Percentiles rank a stretch among this genome's conserved stretches.
Conservation (phyloP, 495 filamentous ascomycete genomes). For the Penicillium flavigenum region DNA sequence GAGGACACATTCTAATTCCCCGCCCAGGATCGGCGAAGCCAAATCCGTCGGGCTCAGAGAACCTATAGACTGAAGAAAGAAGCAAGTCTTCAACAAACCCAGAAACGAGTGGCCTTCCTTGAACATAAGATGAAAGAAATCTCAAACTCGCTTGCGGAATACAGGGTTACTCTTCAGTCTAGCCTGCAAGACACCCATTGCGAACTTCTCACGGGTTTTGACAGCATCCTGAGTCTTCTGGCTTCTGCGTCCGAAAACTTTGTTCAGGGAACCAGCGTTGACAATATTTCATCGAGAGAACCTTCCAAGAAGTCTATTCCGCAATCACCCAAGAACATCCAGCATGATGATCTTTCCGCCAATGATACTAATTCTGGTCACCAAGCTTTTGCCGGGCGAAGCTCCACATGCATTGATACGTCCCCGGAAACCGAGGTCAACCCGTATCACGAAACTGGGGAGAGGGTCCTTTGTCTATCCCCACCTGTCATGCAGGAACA, state of each 20-base stretch:
- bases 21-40: constrained; percentile 59
- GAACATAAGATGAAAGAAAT: constrained; percentile 27
- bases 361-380: neutral
- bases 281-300: neutral
- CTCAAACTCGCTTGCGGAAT: neutral
- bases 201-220: neutral
- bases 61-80: constrained; percentile 85
- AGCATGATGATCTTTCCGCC: neutral
- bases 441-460: neutral
- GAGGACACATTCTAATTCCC: neutral
- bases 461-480: neutral
- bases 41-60: constrained; percentile 79
- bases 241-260: neutral
- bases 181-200: neutral
- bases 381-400: neutral
- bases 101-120: constrained; percentile 60
- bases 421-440: neutral
- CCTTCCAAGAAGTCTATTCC: neutral
- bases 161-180: neutral
- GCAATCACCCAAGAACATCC: neutral
- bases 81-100: constrained; percentile 66
- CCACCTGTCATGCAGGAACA: neutral
- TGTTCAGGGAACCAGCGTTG: neutral
- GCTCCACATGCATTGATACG: neutral
- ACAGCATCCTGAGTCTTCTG: neutral